Evolutionary conservation across 129 eudicot species (phyloP).

Genomic region (Flaveria ramosissima): DNA sequence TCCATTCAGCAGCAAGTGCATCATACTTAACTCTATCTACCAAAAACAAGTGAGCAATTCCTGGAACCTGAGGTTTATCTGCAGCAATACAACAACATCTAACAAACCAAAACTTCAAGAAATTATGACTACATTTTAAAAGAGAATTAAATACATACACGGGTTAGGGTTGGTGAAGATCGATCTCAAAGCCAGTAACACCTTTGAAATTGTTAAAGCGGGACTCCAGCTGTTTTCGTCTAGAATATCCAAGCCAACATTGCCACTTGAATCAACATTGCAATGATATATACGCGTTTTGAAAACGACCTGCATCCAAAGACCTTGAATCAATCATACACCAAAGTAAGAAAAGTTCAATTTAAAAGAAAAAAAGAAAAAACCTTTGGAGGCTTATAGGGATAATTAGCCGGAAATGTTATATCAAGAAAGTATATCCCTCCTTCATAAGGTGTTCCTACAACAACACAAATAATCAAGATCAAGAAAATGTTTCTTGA

Average conservation of each 20-base stretch:
- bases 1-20: conserved; percentile 87
- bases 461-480: conserved; percentile 15
- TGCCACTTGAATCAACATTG: conserved; percentile 84
- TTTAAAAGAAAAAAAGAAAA: background rate
- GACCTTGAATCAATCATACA: conserved; percentile 24
- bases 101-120: background rate
- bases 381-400: conserved; percentile 95
- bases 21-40: conserved; percentile 76
- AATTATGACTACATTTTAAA: background rate
- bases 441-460: conserved; percentile 93
- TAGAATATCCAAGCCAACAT: conserved; percentile 78
- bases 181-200: conserved; percentile 72
- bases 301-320: conserved; percentile 76
- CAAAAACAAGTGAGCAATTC: conserved; percentile 74
- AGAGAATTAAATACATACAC: conserved; percentile 49
- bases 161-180: conserved; percentile 82
- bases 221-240: conserved; percentile 92
- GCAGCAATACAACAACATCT: conserved; percentile 33
- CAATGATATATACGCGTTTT: conserved; percentile 94
- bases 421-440: conserved; percentile 97
- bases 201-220: conserved; percentile 84
- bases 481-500: background rate
- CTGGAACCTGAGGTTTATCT: conserved; percentile 81
- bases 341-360: background rate
- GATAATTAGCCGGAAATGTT: conserved; percentile 82